phyloP scores from a whole-genome alignment of 768 basidiomycete species.

The Tulasnella sp. region DNA sequence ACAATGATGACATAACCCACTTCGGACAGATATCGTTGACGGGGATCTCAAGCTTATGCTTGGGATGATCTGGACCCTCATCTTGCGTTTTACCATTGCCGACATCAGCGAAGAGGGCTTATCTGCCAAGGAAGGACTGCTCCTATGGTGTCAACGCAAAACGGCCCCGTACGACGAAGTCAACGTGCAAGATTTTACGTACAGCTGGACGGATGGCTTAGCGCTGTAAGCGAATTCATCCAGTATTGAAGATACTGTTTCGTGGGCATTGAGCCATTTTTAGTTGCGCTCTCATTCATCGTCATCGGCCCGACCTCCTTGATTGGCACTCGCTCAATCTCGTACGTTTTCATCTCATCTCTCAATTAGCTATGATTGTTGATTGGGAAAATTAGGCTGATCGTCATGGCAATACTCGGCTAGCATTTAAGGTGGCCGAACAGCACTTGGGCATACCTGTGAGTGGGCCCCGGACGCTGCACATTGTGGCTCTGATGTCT shows the following conservation, averaged over 20 bases:
- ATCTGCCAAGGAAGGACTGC: slow-evolving; percentile 93
- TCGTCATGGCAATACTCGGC: slow-evolving; percentile 67
- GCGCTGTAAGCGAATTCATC: slow-evolving; percentile 58
- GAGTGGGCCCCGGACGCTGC: slow-evolving; percentile 24
- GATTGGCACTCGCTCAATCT: slow-evolving; percentile 84
- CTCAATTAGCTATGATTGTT: not conserved
- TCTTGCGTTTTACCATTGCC: slow-evolving; percentile 94
- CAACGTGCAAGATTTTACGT: slow-evolving; percentile 84
- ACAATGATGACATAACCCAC: not conserved
- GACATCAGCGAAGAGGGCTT: slow-evolving; percentile 98
- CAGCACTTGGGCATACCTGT: slow-evolving; percentile 87
- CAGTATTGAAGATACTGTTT: slow-evolving; percentile 11
- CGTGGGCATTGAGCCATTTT: not conserved
- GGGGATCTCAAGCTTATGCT: slow-evolving; percentile 96
- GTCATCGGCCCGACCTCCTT: slow-evolving; percentile 89
- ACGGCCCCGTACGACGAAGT: slow-evolving; percentile 87
- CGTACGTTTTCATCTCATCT: slow-evolving; percentile 30
- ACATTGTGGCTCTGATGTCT: not conserved
- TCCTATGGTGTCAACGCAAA: slow-evolving; percentile 97
- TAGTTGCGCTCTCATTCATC: slow-evolving; percentile 95
- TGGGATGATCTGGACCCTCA: slow-evolving; percentile 99
- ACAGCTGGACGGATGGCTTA: slow-evolving; percentile 89
- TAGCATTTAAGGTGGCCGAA: slow-evolving; percentile 82
- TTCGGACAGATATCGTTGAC: slow-evolving; percentile 78
- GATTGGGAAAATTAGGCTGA: slow-evolving; percentile 41